Evolutionary conservation across 352 stramenopile genomes (phyloP), one percentile per base, ranked within the genome.

Genomic region (Phytopythium oedochilum): DNA sequence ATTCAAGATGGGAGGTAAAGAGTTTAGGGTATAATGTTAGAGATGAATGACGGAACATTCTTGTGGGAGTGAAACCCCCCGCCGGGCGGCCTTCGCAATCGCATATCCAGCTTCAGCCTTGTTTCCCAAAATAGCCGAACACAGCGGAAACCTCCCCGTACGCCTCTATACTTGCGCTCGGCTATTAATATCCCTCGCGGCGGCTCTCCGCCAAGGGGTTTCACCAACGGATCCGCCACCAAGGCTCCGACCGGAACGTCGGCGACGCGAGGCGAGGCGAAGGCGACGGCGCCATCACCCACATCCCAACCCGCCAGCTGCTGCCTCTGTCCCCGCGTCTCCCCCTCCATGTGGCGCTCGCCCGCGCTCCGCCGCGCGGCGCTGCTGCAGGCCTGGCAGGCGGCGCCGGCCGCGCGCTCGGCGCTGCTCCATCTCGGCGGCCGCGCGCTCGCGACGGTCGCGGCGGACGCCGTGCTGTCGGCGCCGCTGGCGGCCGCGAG

Each of bases 391-490:
- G 28, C 44, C 44, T 51, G 44, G 44, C 44, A 23, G 14, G 44
- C 44, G 5, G 17, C 26, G 44, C 44, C 26, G 9, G n/a, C 10
- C 39, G 39, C n/a, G 39, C 39, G 39, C 5, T 10, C 29, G 29
- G 7, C 28, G 5, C 46, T 9, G 46, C 46, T 52, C 8, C 46
- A 23, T 1, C 23, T 17, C 28, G 46, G 46, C 18, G 18, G 18
- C 28, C 46, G 46, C 46, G 46, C 46, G 46, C 46, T 52, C 3
- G 46, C 46, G 29, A 52, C 46, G 8, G 25, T 51, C 15, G 26
- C 44, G 44, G 25, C 44, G 25, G 44, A 51, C 44, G 44, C 44
- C 14, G 5, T 36, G 7, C 1, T 20, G 25, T 3, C 44, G 5
- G 26, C 44, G 44, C 46, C 46, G 29, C n/a, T 53, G 46, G 26